phyloP scores from a whole-genome alignment of 441 rosid species.

The Corymbia calophylla region DNA sequence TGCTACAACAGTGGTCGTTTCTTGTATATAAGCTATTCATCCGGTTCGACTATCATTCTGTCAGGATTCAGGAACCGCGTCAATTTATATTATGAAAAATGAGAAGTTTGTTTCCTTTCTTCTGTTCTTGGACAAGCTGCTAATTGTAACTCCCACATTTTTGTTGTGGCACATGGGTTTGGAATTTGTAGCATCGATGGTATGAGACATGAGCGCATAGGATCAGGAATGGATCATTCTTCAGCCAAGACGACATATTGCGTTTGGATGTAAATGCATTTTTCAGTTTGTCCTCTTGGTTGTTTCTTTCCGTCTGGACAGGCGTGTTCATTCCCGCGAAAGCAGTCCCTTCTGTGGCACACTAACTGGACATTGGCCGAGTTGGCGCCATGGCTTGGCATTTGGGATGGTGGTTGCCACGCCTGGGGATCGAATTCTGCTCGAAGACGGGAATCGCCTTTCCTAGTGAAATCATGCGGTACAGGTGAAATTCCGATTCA shows the following conservation, averaged over 20 bases:
- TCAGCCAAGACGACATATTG: not conserved
- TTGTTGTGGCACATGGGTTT: not conserved
- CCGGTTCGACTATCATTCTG: not conserved
- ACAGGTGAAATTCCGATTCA: not conserved
- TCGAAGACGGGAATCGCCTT: not conserved
- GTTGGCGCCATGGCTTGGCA: not conserved
- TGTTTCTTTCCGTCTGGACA: not conserved
- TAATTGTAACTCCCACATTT: fast-evolving
- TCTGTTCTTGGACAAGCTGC: not conserved
- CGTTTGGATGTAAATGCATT: not conserved
- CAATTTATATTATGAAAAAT: not conserved
- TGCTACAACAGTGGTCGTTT: not conserved
- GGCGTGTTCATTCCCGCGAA: not conserved
- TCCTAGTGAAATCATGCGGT: not conserved
- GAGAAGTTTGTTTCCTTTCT: not conserved
- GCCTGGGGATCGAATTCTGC: not conserved
- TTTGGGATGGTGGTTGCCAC: not conserved
- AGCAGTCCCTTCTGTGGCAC: not conserved
- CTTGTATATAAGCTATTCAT: not conserved
- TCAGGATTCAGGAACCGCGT: not conserved
- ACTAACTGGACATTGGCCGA: not conserved
- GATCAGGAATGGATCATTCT: not conserved
- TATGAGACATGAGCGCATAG: not conserved
- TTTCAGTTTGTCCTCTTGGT: not conserved
- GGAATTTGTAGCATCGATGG: fast-evolving